Percentiles rank a stretch among this genome's conserved stretches.
These are phyloP conservation scores for Ceratorhiza oryzae-sativae DNA, from an alignment of 1,284 basidiomycete genomes.

Conservation along the genomic window DNA sequence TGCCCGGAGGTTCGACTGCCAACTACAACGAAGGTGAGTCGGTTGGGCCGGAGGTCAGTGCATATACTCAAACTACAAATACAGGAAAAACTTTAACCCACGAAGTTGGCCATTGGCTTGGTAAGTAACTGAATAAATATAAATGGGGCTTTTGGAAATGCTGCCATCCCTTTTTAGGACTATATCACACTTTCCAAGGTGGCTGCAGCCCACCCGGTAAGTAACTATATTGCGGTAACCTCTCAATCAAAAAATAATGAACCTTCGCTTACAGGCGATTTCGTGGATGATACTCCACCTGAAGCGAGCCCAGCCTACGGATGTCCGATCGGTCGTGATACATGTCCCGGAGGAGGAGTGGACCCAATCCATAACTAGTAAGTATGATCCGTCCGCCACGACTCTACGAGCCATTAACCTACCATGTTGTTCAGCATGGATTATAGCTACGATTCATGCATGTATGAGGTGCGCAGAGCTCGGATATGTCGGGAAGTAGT, in stretches of 20 bases:
- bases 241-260: background rate
- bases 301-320: slow-evolving; percentile 43
- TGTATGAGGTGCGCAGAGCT: slow-evolving; percentile 34
- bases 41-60: background rate
- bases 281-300: slow-evolving; percentile 57
- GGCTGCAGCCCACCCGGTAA: slow-evolving; percentile 53
- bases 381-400: background rate
- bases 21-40: slow-evolving; percentile 28
- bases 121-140: background rate
- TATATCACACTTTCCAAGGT: slow-evolving; percentile 67
- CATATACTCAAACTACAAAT: background rate
- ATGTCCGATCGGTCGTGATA: slow-evolving; percentile 43
- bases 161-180: slow-evolving; percentile 51
- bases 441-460: slow-evolving; percentile 43
- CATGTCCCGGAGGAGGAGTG: slow-evolving; percentile 42
- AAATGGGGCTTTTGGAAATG: background rate
- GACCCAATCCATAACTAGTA: slow-evolving; percentile 44
- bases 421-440: slow-evolving; percentile 38
- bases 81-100: slow-evolving; percentile 58
- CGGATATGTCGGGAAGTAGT: too few species aligned
- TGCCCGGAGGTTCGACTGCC: slow-evolving; percentile 3
- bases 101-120: slow-evolving; percentile 62
- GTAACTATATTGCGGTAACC: background rate
- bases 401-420: background rate
- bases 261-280: slow-evolving; percentile 53